Percentiles rank a stretch among this genome's conserved stretches.
phyloP scores from a whole-genome alignment of 192 early-diverging fungal species.

The Coemansia sp. region DNA sequence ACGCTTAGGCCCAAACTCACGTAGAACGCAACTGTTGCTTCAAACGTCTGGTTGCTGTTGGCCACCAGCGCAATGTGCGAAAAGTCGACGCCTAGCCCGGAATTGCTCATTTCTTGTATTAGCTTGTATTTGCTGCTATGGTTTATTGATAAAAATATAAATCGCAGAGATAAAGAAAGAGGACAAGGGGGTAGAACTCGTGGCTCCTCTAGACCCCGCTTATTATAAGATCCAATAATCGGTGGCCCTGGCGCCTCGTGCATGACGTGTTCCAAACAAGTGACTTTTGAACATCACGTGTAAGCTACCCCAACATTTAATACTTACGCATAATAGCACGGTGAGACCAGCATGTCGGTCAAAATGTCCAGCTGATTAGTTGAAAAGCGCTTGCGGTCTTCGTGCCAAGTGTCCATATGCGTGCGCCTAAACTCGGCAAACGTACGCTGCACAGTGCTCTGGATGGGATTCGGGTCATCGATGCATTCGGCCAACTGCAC shows the following conservation, averaged over 20 bases:
- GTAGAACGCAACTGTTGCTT: constrained; percentile 59
- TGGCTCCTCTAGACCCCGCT: no score
- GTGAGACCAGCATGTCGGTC: constrained; percentile 86
- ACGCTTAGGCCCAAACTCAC: constrained; percentile 57
- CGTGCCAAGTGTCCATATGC: constrained; percentile 94
- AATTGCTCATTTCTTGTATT: neutral
- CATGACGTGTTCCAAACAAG: no score
- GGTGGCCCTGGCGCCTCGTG: no score
- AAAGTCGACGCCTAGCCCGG: constrained; percentile 23
- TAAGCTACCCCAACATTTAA: no score
- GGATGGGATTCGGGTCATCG: constrained; percentile 82
- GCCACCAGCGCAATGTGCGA: constrained; percentile 49
- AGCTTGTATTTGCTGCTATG: neutral
- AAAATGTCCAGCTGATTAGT: constrained; percentile 75
- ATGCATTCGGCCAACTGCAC: constrained; percentile 74
- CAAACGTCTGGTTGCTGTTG: constrained; percentile 18
- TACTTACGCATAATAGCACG: constrained; percentile 76
- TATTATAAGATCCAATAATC: no score
- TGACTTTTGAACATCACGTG: no score
- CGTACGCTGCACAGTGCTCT: constrained; percentile 77
- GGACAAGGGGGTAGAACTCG: no score
- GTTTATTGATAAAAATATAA: neutral
- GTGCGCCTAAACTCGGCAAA: constrained; percentile 95
- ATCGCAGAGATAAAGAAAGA: neutral
- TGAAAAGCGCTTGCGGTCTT: constrained; percentile 76